Conservation (phyloP, 2,329 filamentous ascomycete species). For the Didymella glomerata region DNA sequence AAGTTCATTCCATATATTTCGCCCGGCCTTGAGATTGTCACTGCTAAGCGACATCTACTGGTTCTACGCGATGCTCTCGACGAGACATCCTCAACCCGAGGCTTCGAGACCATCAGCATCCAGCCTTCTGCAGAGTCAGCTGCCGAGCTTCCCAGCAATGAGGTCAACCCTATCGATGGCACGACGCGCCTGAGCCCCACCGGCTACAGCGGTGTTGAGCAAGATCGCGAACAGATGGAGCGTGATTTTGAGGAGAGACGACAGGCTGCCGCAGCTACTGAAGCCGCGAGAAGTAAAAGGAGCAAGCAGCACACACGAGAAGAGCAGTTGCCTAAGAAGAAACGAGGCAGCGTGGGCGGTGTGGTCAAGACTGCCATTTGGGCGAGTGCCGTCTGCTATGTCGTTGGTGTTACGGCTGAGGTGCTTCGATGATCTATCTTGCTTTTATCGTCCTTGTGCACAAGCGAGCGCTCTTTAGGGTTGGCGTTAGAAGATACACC, state of each 20-base stretch:
- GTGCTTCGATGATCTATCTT: conserved; percentile 14
- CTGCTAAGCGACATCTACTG: conserved; percentile 43
- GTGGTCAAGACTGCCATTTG: conserved; percentile 45
- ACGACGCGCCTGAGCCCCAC: conserved; percentile 44
- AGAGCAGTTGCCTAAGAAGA: conserved; percentile 11
- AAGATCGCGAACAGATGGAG: conserved; percentile 34
- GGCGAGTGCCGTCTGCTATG: conserved; percentile 42
- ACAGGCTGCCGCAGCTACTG: conserved; percentile 26
- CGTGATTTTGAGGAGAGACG: conserved; percentile 36
- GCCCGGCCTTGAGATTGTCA: conserved; percentile 37
- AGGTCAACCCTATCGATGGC: conserved; percentile 49
- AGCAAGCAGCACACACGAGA: conserved; percentile 15
- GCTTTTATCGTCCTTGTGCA: neutral
- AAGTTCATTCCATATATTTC: conserved; percentile 46
- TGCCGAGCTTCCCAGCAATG: conserved; percentile 1
- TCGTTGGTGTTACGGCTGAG: conserved; percentile 46
- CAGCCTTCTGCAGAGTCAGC: neutral
- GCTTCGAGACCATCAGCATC: conserved; percentile 9
- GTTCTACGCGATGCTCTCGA: conserved; percentile 37
- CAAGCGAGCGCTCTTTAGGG: neutral
- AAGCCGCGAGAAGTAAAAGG: conserved; percentile 9
- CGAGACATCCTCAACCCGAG: conserved; percentile 19
- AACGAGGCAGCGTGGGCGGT: conserved; percentile 26
- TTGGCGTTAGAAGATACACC: conserved; percentile 11
- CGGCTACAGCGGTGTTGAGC: conserved; percentile 44